Evolutionary conservation across 129 eudicot species (phyloP).

Genomic region (Chrysanthemum lavandulifolium): DNA sequence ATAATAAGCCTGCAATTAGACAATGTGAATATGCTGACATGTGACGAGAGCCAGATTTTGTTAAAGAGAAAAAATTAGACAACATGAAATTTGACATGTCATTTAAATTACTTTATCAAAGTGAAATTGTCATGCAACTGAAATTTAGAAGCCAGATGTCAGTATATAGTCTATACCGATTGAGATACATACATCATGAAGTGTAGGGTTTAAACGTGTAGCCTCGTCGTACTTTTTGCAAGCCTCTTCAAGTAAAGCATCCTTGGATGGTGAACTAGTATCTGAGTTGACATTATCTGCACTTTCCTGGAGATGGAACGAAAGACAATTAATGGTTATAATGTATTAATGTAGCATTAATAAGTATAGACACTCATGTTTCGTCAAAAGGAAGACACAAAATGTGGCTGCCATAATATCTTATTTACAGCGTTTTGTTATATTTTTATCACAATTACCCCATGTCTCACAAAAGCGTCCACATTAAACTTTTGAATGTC

Average conservation of each 20-base stretch:
- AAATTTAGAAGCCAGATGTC: background rate
- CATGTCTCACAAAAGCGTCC: background rate
- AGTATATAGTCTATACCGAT: conserved; percentile 4
- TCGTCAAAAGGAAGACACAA: background rate
- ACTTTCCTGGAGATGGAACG: conserved; percentile 65
- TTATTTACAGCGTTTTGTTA: background rate
- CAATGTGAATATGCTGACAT: background rate
- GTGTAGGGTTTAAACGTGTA: conserved; percentile 87
- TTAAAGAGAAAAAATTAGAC: background rate
- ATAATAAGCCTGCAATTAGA: conserved; percentile 66
- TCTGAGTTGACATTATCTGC: conserved; percentile 93
- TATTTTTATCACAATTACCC: background rate
- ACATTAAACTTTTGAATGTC: background rate
- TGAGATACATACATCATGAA: conserved; percentile 58
- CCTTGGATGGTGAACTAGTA: conserved; percentile 85
- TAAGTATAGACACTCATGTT: conserved; percentile 21
- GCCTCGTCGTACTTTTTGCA: conserved; percentile 93
- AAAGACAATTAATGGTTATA: conserved; percentile 14
- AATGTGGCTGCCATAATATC: background rate
- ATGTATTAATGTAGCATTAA: background rate
- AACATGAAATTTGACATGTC: background rate
- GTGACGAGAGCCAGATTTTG: background rate
- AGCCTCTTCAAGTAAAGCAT: conserved; percentile 96
- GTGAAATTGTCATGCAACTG: conserved; percentile 9
- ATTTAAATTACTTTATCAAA: background rate